A percentile compares a stretch with the other conserved stretches of the same genome.
Conservation (phyloP, 805 yeast genomes). For the Komagataella pastoris region DNA sequence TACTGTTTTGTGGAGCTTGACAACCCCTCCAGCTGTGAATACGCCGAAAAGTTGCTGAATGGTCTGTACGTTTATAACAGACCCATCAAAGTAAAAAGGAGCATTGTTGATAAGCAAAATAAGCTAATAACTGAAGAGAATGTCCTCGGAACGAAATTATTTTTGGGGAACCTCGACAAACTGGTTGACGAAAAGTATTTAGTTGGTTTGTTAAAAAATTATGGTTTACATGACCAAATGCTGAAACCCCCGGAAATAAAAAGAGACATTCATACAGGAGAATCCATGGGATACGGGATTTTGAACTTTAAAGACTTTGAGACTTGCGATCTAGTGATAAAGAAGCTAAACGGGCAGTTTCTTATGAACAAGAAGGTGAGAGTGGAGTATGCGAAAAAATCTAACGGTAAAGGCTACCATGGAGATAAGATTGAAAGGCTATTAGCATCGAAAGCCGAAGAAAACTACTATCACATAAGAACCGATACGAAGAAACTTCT, state of each 20-base stretch:
- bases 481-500: not conserved
- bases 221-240: slow-evolving; percentile 38
- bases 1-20: slow-evolving; percentile 76
- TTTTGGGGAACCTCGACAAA: slow-evolving; percentile 49
- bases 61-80: slow-evolving; percentile 54
- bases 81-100: slow-evolving; percentile 42
- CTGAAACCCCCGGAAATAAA: slow-evolving; percentile 34
- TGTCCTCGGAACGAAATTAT: slow-evolving; percentile 35
- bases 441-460: slow-evolving; percentile 51
- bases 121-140: slow-evolving; percentile 3
- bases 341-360: slow-evolving; percentile 51
- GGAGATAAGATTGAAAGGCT: slow-evolving; percentile 73
- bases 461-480: slow-evolving; percentile 15
- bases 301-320: slow-evolving; percentile 52
- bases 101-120: slow-evolving; percentile 16
- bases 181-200: slow-evolving; percentile 49
- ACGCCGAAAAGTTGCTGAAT: slow-evolving; percentile 44
- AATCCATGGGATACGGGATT: slow-evolving; percentile 53
- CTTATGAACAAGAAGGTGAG: slow-evolving; percentile 52
- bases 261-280: slow-evolving; percentile 31
- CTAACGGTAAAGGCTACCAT: slow-evolving; percentile 38
- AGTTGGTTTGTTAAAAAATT: slow-evolving; percentile 43
- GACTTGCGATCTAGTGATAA: slow-evolving; percentile 59
- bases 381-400: slow-evolving; percentile 63
- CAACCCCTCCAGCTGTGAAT: slow-evolving; percentile 49